A percentile compares a stretch with the other conserved stretches of the same genome.
Conservation (phyloP, 208 protist species). For the Angomonas ambiguus region DNA sequence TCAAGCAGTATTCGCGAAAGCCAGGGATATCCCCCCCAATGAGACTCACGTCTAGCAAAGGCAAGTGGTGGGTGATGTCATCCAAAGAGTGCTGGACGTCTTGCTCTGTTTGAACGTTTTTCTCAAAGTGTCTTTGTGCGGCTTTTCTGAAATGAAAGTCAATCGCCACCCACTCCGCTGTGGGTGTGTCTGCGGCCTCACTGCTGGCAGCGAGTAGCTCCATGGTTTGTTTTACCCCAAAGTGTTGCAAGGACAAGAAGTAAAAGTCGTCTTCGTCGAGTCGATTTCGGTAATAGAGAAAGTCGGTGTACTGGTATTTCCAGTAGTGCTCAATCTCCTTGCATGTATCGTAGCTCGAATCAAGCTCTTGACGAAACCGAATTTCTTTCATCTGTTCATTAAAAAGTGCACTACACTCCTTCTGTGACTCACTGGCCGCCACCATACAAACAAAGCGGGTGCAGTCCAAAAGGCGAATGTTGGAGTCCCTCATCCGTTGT, state of each 20-base stretch:
- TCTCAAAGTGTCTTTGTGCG: conserved; percentile 32
- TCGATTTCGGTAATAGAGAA: conserved; percentile 76
- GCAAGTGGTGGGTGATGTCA: conserved; percentile 54
- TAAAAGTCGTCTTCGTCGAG: conserved; percentile 49
- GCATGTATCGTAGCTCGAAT: conserved; percentile 46
- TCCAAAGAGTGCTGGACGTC: conserved; percentile 54
- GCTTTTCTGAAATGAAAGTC: conserved; percentile 47
- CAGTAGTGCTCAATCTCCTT: conserved; percentile 75
- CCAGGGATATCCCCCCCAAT: conserved; percentile 51
- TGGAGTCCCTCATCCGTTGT: conserved; percentile 48
- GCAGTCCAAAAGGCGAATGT: conserved; percentile 65
- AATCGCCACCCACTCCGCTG: conserved; percentile 41
- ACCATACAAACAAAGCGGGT: conserved; percentile 66
- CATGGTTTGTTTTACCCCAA: conserved; percentile 40
- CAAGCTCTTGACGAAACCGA: conserved; percentile 27
- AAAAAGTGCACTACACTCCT: conserved; percentile 53
- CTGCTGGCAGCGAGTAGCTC: conserved; percentile 40
- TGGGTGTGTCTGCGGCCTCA: neutral
- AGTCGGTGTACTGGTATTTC: conserved; percentile 77
- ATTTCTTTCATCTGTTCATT: conserved; percentile 56
- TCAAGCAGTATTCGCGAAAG: conserved; percentile 63
- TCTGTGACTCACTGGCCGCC: conserved; percentile 31
- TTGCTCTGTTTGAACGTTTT: conserved; percentile 15
- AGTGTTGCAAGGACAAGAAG: conserved; percentile 42
- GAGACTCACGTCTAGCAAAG: conserved; percentile 73